phyloP scores from a whole-genome alignment of 2,329 filamentous ascomycete genomes.

The Rutstroemia sp. region DNA sequence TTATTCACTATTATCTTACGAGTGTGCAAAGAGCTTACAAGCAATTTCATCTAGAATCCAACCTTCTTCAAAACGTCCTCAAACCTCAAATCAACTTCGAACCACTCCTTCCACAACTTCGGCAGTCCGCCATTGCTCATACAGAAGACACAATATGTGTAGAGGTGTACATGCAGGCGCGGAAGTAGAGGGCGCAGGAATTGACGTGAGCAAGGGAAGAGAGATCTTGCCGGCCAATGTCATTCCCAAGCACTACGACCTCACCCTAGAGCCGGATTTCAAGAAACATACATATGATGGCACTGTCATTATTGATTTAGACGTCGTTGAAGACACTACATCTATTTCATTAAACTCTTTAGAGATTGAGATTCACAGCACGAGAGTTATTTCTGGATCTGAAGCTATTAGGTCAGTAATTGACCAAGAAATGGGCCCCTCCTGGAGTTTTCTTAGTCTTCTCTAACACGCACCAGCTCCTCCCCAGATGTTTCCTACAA shows the following conservation, averaged over 20 bases:
- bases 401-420: slow-evolving; percentile 38
- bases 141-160: slow-evolving; percentile 66
- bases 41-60: slow-evolving; percentile 15
- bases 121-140: slow-evolving; percentile 58
- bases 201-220: slow-evolving; percentile 57
- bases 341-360: slow-evolving; percentile 83
- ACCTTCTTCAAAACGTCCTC: slow-evolving; percentile 17
- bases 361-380: slow-evolving; percentile 75
- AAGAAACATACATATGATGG: slow-evolving; percentile 82
- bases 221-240: slow-evolving; percentile 89
- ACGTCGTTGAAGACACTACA: slow-evolving; percentile 75
- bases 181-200: slow-evolving; percentile 46
- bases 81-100: slow-evolving; percentile 15
- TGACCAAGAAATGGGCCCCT: slow-evolving; percentile 2
- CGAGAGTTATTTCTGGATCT: slow-evolving; percentile 58
- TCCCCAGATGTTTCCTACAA: slow-evolving; percentile 65
- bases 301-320: slow-evolving; percentile 76
- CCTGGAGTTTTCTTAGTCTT: slow-evolving; percentile 10
- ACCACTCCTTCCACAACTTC: slow-evolving; percentile 17
- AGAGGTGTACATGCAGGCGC: slow-evolving; percentile 46
- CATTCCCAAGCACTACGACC: slow-evolving; percentile 83
- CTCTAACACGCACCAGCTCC: slow-evolving; percentile 40
- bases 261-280: slow-evolving; percentile 88
- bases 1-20: not conserved
- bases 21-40: slow-evolving; percentile 1